Conservation (phyloP, 1,139 yeast genomes). For the Geotrichum citri-aurantii region DNA sequence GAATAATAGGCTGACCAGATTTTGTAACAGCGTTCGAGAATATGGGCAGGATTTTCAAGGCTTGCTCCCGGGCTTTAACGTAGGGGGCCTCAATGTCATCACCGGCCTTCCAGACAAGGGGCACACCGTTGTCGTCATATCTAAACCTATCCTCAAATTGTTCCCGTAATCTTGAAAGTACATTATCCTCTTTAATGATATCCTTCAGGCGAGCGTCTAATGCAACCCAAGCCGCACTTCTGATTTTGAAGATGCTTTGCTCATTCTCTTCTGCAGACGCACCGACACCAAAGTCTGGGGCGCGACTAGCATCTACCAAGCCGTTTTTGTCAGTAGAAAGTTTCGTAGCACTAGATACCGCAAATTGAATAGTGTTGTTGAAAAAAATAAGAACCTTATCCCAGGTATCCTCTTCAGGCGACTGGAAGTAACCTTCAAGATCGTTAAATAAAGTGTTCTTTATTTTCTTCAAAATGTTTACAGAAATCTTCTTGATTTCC, state of each 20-base stretch:
- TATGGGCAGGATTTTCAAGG: slow-evolving; percentile 55
- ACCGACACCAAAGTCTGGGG: slow-evolving; percentile 62
- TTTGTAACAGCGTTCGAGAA: slow-evolving; percentile 53
- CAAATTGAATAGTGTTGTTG: slow-evolving; percentile 37
- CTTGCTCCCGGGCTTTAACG: slow-evolving; percentile 50
- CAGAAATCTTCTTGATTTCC: slow-evolving; percentile 34
- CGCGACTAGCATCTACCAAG: slow-evolving; percentile 11
- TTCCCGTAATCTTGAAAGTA: slow-evolving; percentile 37
- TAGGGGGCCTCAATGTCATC: slow-evolving; percentile 67
- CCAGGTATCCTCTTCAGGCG: slow-evolving; percentile 56
- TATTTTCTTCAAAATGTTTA: slow-evolving; percentile 28
- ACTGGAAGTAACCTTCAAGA: slow-evolving; percentile 31
- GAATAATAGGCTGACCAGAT: slow-evolving; percentile 51
- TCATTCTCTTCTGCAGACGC: slow-evolving; percentile 43
- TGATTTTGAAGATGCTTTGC: slow-evolving; percentile 42
- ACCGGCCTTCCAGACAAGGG: slow-evolving; percentile 72
- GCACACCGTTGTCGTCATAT: slow-evolving; percentile 77
- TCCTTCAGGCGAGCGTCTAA: slow-evolving; percentile 57
- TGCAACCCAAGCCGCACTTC: slow-evolving; percentile 57
- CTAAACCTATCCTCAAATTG: slow-evolving; percentile 77
- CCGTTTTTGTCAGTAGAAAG: slow-evolving; percentile 15
- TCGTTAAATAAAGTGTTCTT: slow-evolving; percentile 28
- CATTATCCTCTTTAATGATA: slow-evolving; percentile 36
- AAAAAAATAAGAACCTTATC: slow-evolving; percentile 50
- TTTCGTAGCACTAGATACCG: slow-evolving; percentile 28